Percentiles rank a stretch among this genome's conserved stretches.
Evolutionary conservation across 345 rosid species (phyloP).

Genomic region (Euphorbia tirucalli): DNA sequence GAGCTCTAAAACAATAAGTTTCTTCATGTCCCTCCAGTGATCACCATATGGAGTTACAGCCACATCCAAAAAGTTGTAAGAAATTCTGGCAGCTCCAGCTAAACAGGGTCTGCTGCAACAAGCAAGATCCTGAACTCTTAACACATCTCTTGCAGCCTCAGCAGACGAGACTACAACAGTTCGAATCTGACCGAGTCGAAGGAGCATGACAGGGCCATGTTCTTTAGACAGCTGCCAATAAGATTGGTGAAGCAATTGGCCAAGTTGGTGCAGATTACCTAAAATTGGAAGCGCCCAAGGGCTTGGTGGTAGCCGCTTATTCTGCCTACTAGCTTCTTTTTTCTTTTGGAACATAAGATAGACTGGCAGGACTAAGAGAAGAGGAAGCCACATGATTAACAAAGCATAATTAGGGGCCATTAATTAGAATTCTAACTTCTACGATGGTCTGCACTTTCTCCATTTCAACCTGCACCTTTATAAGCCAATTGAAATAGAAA

Average conservation of each 20-base stretch:
- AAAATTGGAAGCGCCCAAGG: constrained; percentile 19
- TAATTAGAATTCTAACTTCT: too few species aligned
- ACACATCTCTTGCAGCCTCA: constrained; percentile 26
- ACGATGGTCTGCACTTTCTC: too few species aligned
- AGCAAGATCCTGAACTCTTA: constrained; percentile 22
- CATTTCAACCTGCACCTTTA: too few species aligned
- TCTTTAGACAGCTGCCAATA: constrained; percentile 4
- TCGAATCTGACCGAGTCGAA: constrained; percentile 10
- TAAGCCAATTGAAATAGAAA: too few species aligned
- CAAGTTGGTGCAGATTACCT: constrained; percentile 23
- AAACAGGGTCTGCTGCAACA: constrained; percentile 17
- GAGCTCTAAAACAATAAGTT: constrained; percentile 11
- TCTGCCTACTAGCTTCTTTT: not conserved
- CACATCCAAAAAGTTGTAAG: constrained; percentile 19
- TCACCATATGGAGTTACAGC: constrained; percentile 19
- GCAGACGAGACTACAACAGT: constrained; percentile 20
- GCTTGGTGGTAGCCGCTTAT: constrained; percentile 12
- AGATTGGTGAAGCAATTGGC: constrained; percentile 8
- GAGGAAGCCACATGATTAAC: not conserved
- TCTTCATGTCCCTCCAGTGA: constrained; percentile 20
- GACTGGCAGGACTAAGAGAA: not conserved
- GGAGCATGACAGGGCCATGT: constrained; percentile 23
- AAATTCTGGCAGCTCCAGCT: constrained; percentile 4
- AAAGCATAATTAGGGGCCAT: not conserved
- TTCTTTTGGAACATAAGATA: not conserved